phyloP scores from a whole-genome alignment of 495 filamentous ascomycete genomes.

The Xylaria nigripes region DNA sequence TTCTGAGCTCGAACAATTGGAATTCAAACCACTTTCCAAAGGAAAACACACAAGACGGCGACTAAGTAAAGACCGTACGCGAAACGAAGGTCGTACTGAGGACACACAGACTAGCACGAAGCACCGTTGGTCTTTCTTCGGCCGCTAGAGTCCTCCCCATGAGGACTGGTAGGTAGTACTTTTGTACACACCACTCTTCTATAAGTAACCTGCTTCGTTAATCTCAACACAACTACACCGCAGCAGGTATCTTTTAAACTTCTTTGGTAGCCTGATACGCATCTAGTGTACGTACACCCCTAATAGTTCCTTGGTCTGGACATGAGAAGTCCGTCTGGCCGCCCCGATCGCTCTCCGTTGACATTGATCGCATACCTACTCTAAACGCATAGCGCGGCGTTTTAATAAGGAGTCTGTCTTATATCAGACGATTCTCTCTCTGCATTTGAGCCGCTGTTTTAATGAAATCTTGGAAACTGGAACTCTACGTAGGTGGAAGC shows the following conservation, averaged over 20 bases:
- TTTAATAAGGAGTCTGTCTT: not conserved
- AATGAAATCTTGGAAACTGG: not conserved
- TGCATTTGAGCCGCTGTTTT: not conserved
- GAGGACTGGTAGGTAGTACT: not conserved
- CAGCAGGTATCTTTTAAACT: not conserved
- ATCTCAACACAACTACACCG: not conserved
- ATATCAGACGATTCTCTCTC: not conserved
- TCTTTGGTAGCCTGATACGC: not conserved
- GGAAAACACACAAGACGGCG: not conserved
- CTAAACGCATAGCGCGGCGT: not conserved
- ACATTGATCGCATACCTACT: not conserved
- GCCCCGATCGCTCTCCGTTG: not conserved
- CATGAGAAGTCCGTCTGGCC: not conserved
- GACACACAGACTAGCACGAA: not conserved
- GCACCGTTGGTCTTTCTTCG: constrained; percentile 9
- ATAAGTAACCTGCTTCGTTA: not conserved
- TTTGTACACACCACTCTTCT: no score
- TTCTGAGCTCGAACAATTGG: not conserved
- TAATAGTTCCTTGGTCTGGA: not conserved
- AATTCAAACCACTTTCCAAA: not conserved
- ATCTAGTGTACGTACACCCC: no score
- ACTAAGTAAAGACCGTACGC: constrained; percentile 3
- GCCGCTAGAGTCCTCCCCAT: constrained; percentile 1
- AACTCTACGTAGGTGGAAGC: not conserved
- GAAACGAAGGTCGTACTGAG: not conserved